Evolutionary conservation across 352 stramenopile species (phyloP).

Genomic region (Pythium phragmiticola): DNA sequence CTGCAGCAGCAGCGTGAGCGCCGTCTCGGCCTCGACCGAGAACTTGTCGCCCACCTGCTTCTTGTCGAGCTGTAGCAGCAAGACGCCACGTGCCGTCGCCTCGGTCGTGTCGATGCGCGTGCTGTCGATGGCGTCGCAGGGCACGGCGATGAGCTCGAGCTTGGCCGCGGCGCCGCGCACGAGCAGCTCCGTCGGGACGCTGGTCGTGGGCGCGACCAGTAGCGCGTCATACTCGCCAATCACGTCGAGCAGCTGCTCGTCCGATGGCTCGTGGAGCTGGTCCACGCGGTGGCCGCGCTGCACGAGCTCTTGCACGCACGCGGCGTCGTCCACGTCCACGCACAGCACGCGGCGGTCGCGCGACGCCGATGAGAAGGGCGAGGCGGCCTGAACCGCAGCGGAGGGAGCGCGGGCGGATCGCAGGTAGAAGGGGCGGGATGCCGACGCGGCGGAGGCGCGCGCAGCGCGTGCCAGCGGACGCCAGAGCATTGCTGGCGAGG

Average conservation of each 20-base stretch:
- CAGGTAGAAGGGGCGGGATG: slow-evolving; percentile 14
- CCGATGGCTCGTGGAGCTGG: slow-evolving; percentile 37
- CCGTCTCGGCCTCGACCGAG: slow-evolving; percentile 74
- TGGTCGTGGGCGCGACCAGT: slow-evolving; percentile 46
- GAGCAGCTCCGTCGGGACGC: slow-evolving; percentile 46
- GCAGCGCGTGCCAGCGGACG: slow-evolving; percentile 6
- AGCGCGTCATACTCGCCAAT: slow-evolving; percentile 63
- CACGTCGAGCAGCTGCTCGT: slow-evolving; percentile 32
- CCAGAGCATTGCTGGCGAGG: background rate
- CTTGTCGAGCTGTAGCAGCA: slow-evolving; percentile 75
- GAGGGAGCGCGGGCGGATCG: slow-evolving; percentile 5
- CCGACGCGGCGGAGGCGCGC: background rate
- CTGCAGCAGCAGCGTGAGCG: slow-evolving; percentile 62
- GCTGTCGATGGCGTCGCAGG: slow-evolving; percentile 56
- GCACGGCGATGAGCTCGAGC: slow-evolving; percentile 56
- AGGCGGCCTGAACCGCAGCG: background rate
- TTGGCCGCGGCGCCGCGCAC: slow-evolving; percentile 38
- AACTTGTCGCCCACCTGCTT: slow-evolving; percentile 73
- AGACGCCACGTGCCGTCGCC: slow-evolving; percentile 67
- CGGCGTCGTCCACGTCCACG: slow-evolving; percentile 53
- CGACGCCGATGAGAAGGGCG: background rate
- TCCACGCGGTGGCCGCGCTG: slow-evolving; percentile 68
- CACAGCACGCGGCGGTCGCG: slow-evolving; percentile 50
- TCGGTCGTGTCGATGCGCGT: slow-evolving; percentile 70
- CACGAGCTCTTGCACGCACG: slow-evolving; percentile 67